A percentile compares a stretch with the other conserved stretches of the same genome.
Evolutionary conservation across 306 rosid species (phyloP).

Genomic region (Neltuma alba): DNA sequence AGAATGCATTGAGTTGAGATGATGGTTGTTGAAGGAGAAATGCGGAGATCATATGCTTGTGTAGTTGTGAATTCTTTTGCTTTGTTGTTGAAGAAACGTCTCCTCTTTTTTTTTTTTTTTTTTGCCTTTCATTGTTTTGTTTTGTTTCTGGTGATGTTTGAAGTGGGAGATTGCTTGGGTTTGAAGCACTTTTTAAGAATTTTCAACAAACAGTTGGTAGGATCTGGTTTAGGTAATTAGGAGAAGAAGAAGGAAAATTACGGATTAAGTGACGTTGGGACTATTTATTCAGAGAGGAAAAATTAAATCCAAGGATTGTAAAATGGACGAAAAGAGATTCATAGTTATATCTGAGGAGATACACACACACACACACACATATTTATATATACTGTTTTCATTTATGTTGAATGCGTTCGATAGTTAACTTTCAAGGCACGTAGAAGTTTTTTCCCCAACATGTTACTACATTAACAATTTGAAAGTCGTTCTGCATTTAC

Average conservation of each 20-base stretch:
- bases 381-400: no score
- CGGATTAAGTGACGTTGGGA: conserved; percentile 38
- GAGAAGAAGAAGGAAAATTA: conserved; percentile 17
- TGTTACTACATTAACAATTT: no score
- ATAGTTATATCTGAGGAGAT: no score
- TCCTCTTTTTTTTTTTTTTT: neutral
- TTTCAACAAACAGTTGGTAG: conserved; percentile 85
- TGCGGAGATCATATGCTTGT: neutral
- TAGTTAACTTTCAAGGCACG: neutral
- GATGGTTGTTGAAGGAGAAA: neutral
- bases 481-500: neutral
- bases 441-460: no score
- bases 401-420: neutral
- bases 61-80: neutral
- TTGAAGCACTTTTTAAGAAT: conserved; percentile 47
- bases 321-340: no score
- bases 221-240: conserved; percentile 43
- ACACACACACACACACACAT: no score
- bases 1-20: conserved; percentile 44
- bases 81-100: neutral
- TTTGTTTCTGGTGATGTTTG: conserved; percentile 12
- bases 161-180: conserved; percentile 43
- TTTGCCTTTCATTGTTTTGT: no score
- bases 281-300: neutral
- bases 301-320: neutral